Conservation (phyloP, 768 basidiomycete species). For the Pleurotus sapidus region DNA sequence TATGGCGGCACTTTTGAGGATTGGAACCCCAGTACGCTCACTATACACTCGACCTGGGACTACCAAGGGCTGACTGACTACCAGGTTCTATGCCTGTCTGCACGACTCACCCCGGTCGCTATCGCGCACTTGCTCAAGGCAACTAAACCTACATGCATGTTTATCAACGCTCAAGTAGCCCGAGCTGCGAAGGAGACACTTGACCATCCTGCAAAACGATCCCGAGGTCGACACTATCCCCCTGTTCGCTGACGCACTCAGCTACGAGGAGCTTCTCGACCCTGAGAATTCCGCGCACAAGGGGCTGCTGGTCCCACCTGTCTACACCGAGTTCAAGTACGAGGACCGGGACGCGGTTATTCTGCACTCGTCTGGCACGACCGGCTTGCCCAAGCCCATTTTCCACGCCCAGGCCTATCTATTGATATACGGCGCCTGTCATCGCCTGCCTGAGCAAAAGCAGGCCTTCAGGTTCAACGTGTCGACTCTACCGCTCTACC, state of each 20-base stretch:
- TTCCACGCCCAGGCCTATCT: conserved; percentile 30
- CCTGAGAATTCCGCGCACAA: conserved; percentile 10
- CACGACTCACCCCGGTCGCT: conserved; percentile 31
- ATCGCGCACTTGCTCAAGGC: conserved; percentile 31
- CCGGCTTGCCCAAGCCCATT: conserved; percentile 48
- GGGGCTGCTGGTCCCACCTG: conserved; percentile 21
- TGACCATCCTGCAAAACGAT: conserved; percentile 14
- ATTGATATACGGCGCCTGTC: conserved; percentile 30
- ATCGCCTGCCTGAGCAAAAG: conserved; percentile 28
- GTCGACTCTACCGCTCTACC: conserved; percentile 36
- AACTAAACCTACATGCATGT: conserved; percentile 25
- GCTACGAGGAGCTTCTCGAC: conserved; percentile 26
- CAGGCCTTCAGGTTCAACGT: conserved; percentile 27
- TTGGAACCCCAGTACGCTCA: conserved; percentile 32
- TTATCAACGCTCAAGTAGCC: conserved; percentile 27
- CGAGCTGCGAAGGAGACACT: conserved; percentile 28
- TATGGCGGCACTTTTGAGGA: conserved; percentile 31
- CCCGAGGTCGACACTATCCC: conserved; percentile 10
- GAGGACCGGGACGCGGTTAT: conserved; percentile 37
- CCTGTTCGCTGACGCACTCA: conserved; percentile 20
- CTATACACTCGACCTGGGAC: not conserved
- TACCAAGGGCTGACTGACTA: not conserved
- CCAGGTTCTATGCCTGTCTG: conserved; percentile 33
- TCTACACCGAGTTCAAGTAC: conserved; percentile 18
- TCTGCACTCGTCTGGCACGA: conserved; percentile 50